Percentiles rank a stretch among this genome's conserved stretches.
These are phyloP conservation scores for Brasenia schreberi DNA, from an alignment of 164 flowering plant genomes.

Conservation along the genomic window DNA sequence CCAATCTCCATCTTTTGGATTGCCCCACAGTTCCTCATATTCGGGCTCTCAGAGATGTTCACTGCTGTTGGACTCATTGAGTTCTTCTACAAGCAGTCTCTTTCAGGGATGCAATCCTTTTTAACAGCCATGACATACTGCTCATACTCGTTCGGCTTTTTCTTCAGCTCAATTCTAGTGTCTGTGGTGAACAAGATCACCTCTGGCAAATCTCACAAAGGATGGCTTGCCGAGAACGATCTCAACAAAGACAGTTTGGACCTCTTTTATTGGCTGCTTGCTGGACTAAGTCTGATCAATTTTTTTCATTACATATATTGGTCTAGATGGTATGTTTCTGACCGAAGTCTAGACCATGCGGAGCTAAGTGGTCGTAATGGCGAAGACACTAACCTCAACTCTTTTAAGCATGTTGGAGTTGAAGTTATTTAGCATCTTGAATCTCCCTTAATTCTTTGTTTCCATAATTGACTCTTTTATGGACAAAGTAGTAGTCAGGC, in stretches of 20 bases:
- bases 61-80: slow-evolving; percentile 66
- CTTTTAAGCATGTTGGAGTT: slow-evolving; percentile 17
- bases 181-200: slow-evolving; percentile 50
- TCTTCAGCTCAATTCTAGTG: slow-evolving; percentile 49
- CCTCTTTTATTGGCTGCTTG: slow-evolving; percentile 62
- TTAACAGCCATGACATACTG: slow-evolving; percentile 59
- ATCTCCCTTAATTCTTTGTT: neutral
- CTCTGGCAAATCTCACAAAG: slow-evolving; percentile 15
- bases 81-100: slow-evolving; percentile 53
- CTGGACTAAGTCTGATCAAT: slow-evolving; percentile 43
- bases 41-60: slow-evolving; percentile 64
- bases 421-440: slow-evolving; percentile 4
- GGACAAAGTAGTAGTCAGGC: neutral
- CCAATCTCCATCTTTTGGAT: slow-evolving; percentile 48
- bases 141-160: slow-evolving; percentile 65
- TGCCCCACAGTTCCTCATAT: slow-evolving; percentile 48
- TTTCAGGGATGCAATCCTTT: slow-evolving; percentile 60
- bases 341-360: slow-evolving; percentile 18
- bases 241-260: slow-evolving; percentile 58
- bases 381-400: slow-evolving; percentile 11
- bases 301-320: slow-evolving; percentile 56
- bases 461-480: slow-evolving; percentile 8
- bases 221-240: slow-evolving; percentile 55
- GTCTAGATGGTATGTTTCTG: slow-evolving; percentile 47
- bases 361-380: slow-evolving; percentile 13